Evolutionary conservation across 2,329 filamentous ascomycete species (phyloP).

Genomic region (Colletotrichum cordylinicola): DNA sequence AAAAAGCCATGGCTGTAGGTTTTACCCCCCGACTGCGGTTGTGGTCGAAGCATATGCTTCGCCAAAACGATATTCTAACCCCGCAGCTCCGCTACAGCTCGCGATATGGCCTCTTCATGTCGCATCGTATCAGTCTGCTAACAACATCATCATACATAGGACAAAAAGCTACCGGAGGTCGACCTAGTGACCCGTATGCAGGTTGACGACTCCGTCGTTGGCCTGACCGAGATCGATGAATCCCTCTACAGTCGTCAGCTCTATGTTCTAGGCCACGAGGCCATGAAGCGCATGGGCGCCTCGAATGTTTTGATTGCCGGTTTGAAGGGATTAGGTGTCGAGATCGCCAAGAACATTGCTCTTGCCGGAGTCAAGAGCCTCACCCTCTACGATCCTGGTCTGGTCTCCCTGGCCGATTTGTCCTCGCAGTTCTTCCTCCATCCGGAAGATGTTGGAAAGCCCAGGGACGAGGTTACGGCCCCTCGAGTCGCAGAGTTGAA

Average conservation of each 20-base stretch:
- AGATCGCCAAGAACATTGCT: constrained; percentile 98
- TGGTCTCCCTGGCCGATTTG: constrained; percentile 84
- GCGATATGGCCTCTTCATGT: neutral
- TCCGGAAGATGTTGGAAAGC: constrained; percentile 87
- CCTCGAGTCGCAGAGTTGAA: constrained; percentile 94
- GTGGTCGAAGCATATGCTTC: neutral
- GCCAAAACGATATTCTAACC: neutral
- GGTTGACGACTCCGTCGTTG: constrained; percentile 65
- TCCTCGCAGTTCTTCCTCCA: constrained; percentile 98
- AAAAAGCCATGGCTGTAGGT: constrained; percentile 69
- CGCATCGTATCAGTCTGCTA: constrained; percentile 5
- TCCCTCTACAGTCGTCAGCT: constrained; percentile 78
- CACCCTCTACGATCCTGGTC: constrained; percentile 88
- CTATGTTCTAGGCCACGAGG: constrained; percentile 75
- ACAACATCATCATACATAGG: constrained; percentile 37
- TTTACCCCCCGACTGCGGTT: neutral
- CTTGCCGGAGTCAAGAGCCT: constrained; percentile 98
- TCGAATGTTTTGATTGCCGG: constrained; percentile 94
- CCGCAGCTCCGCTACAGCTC: neutral
- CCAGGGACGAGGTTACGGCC: constrained; percentile 83
- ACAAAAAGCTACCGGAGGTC: constrained; percentile 60
- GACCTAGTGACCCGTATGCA: constrained; percentile 70
- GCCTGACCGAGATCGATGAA: constrained; percentile 70
- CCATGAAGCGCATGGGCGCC: constrained; percentile 99
- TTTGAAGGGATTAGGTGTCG: constrained; percentile 91